Evolutionary conservation across 2,329 filamentous ascomycete species (phyloP), one percentile per base, ranked within the genome.

Genomic region (Sphaerulina musiva): DNA sequence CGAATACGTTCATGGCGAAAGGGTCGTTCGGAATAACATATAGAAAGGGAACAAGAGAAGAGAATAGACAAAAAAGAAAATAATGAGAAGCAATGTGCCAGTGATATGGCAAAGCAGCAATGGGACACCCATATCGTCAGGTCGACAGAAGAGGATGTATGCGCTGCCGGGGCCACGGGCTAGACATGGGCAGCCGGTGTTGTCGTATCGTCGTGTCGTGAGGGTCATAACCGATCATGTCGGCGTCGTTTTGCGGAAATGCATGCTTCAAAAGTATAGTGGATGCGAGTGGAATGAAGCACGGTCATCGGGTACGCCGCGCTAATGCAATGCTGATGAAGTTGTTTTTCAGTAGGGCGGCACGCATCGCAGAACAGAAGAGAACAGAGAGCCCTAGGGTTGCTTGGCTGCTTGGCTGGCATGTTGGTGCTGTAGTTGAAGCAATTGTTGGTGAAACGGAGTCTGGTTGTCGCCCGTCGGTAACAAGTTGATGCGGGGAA

Each of bases 401-500:
- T 43, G 39, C 9, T 49, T 52, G 44, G 47, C 38, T 40, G 46
- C 51, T 36, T 58, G 47, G 42, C 44, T 56, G 36, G 59, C 50
- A 44, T 57, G 56, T 42, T 63, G 39, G 17, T 59, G 54, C n/a
- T 63, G 64, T 48, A 69, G 63, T 55, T 69, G 58, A 11, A 60
- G 59, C 54, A 69, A 54, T 20, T 66, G 64, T 52, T 65, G 61
- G 46, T 66, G 62, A 54, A 69, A 69, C 3, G 65, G 65, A 39
- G 62, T 56, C 41, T 66, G 66, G 46, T 67, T 64, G 53, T 48
- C 47, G 29, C 56, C 46, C 20, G 62, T 61, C 7, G 63, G 61
- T n/a, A 64, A 39, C 40, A 66, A 39, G 45, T 58, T 70, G 54
- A 70, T 70, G 48, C 76, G 71, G 12, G 75, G 75, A 56, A 78